Conservation (phyloP, 1,139 yeast species). For the Pichia sp. region DNA sequence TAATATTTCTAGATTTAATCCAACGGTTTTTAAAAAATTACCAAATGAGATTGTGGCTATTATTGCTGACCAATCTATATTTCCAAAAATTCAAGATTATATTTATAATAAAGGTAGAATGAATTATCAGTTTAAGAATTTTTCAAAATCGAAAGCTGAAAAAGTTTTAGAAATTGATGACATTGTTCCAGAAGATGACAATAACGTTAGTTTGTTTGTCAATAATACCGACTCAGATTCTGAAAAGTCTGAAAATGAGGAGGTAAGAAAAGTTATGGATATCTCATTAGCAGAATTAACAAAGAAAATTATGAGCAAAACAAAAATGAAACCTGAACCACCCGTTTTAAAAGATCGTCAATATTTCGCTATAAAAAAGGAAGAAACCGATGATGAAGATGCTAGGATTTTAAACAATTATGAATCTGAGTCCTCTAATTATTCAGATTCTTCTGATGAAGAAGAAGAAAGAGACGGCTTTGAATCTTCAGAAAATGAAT, state of each 20-base stretch:
- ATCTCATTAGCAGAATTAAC: conserved; percentile 17
- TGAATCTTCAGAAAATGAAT: neutral
- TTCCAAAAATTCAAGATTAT: conserved; percentile 13
- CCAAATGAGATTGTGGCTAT: conserved; percentile 20
- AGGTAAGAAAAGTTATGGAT: conserved; percentile 3
- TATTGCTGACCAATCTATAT: conserved; percentile 9
- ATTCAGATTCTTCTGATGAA: neutral
- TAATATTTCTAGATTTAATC: conserved; percentile 19
- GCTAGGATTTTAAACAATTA: neutral
- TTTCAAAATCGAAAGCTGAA: neutral
- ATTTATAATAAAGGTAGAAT: conserved; percentile 19
- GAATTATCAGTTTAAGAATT: conserved; percentile 18
- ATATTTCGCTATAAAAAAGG: neutral
- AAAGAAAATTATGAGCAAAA: conserved; percentile 13
- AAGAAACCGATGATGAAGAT: conserved; percentile 3
- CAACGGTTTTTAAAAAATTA: conserved; percentile 16
- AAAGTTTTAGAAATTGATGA: neutral
- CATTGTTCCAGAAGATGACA: neutral
- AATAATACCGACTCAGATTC: neutral
- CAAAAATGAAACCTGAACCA: neutral
- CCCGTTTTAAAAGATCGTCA: neutral
- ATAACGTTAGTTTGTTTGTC: too few relatives aligned
- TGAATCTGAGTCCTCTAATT: neutral
- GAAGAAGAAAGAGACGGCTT: neutral
- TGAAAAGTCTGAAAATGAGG: neutral